Conservation (phyloP, 2,329 filamentous ascomycete species). For the Ampelomyces quisqualis region DNA sequence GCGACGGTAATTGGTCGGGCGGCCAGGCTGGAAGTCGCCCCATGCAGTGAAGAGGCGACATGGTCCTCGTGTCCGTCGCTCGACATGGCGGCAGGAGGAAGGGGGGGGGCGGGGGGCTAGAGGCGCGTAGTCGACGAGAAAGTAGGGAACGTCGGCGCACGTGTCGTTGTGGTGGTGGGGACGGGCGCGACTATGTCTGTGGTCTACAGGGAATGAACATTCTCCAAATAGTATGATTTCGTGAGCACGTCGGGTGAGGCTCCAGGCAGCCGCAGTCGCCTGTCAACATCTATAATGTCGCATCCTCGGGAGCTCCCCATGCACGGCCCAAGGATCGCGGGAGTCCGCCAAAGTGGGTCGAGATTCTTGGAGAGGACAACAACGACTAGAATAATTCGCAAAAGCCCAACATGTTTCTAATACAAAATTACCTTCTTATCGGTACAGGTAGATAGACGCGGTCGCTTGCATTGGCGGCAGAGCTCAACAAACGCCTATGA, state of each 20-base stretch:
- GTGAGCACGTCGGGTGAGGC: not conserved
- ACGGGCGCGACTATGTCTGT: slow-evolving; percentile 31
- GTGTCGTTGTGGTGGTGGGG: slow-evolving; percentile 25
- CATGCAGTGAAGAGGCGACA: slow-evolving; percentile 24
- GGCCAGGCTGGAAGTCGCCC: slow-evolving; percentile 23
- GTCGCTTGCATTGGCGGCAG: slow-evolving; percentile 15
- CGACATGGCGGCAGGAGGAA: slow-evolving; percentile 27
- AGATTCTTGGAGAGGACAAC: slow-evolving; percentile 5
- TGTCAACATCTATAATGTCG: not conserved
- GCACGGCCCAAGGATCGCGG: slow-evolving; percentile 5
- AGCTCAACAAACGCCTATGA: slow-evolving; percentile 28
- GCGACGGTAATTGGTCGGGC: slow-evolving; percentile 65
- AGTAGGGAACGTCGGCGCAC: slow-evolving; percentile 18
- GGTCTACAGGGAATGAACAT: slow-evolving; percentile 30
- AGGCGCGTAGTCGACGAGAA: slow-evolving; percentile 13
- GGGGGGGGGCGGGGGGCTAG: slow-evolving; percentile 1
- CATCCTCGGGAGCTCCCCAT: slow-evolving; percentile 1
- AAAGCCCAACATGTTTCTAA: not conserved
- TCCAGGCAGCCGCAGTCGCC: slow-evolving; percentile 1
- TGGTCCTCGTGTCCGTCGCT: slow-evolving; percentile 27
- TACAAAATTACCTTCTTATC: slow-evolving; percentile 9
- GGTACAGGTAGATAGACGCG: slow-evolving; percentile 16
- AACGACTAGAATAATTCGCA: not conserved
- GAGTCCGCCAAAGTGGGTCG: slow-evolving; percentile 11
- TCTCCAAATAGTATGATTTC: too few relatives aligned